Conservation (phyloP, 148 eudicot genomes). For the Linanthus parryae region DNA sequence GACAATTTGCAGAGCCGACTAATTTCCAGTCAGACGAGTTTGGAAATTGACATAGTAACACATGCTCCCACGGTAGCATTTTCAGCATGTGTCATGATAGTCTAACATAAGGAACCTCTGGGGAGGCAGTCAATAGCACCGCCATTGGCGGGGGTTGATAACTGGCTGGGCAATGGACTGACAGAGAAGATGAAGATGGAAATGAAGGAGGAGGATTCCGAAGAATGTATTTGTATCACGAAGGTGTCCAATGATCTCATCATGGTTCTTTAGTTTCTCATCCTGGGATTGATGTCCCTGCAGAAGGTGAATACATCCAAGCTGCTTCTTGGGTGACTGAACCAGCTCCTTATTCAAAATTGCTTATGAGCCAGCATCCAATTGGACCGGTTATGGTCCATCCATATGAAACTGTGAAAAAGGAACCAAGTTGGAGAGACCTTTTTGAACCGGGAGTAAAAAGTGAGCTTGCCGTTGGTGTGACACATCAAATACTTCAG, state of each 20-base stretch:
- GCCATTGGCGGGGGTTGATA: conserved; percentile 53
- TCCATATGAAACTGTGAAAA: conserved; percentile 30
- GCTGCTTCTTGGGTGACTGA: conserved; percentile 47
- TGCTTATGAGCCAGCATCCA: conserved; percentile 28
- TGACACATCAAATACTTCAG: conserved; percentile 40
- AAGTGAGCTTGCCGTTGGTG: conserved; percentile 42
- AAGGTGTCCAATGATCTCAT: conserved; percentile 21
- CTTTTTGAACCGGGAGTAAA: conserved; percentile 49
- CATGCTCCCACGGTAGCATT: conserved; percentile 21
- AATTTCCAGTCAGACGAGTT: conserved; percentile 29
- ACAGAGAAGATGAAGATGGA: conserved; percentile 31
- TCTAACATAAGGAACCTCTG: conserved; percentile 16
- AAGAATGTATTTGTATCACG: conserved; percentile 38
- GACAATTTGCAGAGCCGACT: conserved; percentile 26
- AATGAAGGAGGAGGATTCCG: conserved; percentile 30
- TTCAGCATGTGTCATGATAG: conserved; percentile 11
- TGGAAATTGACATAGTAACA: conserved; percentile 24
- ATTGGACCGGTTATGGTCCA: conserved; percentile 45
- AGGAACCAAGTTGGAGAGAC: conserved; percentile 33
- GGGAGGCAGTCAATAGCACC: conserved; percentile 20
- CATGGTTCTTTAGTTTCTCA: conserved; percentile 33
- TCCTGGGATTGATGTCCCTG: conserved; percentile 24
- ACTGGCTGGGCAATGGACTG: conserved; percentile 36
- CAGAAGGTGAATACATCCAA: conserved; percentile 27
- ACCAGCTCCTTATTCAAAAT: conserved; percentile 31